phyloP scores from a whole-genome alignment of 2,329 filamentous ascomycete genomes.

The Colletotrichum siamense region DNA sequence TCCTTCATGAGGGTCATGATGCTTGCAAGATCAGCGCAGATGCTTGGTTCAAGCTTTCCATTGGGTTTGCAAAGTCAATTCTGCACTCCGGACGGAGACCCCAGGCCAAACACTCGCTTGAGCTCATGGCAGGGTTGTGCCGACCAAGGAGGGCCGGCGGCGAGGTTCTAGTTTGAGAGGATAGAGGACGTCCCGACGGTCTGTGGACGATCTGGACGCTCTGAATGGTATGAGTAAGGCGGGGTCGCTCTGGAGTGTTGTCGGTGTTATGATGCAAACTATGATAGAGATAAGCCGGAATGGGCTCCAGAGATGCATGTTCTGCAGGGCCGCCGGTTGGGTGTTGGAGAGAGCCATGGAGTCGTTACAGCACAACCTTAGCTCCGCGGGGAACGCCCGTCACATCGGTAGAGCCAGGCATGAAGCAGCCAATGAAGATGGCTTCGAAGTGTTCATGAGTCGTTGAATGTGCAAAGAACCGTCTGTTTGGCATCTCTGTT shows the following conservation, averaged over 20 bases:
- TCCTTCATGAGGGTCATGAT: slow-evolving; percentile 2
- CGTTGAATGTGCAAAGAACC: not conserved
- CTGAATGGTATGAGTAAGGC: not conserved
- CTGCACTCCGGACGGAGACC: slow-evolving; percentile 3
- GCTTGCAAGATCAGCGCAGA: slow-evolving; percentile 11
- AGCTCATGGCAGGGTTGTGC: not conserved
- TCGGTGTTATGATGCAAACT: slow-evolving; percentile 16
- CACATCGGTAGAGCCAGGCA: not conserved
- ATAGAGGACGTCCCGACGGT: not conserved
- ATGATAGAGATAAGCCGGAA: slow-evolving; percentile 21
- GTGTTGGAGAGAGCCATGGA: not conserved
- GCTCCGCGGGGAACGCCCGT: slow-evolving; percentile 11
- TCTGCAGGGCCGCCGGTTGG: slow-evolving; percentile 7
- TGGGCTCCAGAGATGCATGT: slow-evolving; percentile 18
- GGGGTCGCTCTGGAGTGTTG: not conserved
- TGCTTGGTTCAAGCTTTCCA: not conserved
- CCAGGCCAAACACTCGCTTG: not conserved
- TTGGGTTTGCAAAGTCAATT: not conserved
- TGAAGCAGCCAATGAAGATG: not conserved
- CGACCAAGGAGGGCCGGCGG: not conserved
- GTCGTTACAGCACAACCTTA: not conserved
- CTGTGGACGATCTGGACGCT: not conserved
- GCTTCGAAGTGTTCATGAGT: not conserved
- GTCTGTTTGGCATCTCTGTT: not conserved
- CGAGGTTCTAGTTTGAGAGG: not conserved